Evolutionary conservation across 2,329 filamentous ascomycete genomes (phyloP).

Genomic region (Fusarium sp.): DNA sequence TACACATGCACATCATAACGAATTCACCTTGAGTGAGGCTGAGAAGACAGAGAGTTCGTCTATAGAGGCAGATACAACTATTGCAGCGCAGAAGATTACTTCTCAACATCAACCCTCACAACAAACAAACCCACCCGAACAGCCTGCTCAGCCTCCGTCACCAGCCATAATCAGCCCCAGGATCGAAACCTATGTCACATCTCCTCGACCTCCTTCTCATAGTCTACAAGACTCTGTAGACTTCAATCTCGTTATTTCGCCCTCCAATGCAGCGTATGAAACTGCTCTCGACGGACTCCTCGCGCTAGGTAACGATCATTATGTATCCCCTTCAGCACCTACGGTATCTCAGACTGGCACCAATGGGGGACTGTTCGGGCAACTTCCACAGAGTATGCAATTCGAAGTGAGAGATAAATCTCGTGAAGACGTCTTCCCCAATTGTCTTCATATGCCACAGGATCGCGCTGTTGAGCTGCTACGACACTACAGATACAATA

Average conservation of each 20-base stretch:
- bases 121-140: not conserved
- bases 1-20: conserved; percentile 8
- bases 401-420: conserved; percentile 7
- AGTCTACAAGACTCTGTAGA: not conserved
- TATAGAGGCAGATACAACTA: not conserved
- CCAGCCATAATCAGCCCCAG: conserved; percentile 11
- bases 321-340: conserved; percentile 14
- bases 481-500: conserved; percentile 55
- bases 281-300: conserved; percentile 47
- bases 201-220: not conserved
- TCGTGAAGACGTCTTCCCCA: conserved; percentile 28
- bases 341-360: conserved; percentile 4
- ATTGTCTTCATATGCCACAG: conserved; percentile 40
- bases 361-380: conserved; percentile 15
- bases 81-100: not conserved
- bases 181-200: conserved; percentile 6
- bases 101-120: not conserved
- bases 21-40: not conserved
- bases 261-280: conserved; percentile 43
- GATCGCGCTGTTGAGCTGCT: conserved; percentile 45
- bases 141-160: not conserved
- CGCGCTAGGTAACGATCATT: conserved; percentile 45
- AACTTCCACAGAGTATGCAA: not conserved
- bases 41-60: not conserved
- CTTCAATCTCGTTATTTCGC: conserved; percentile 32